Conservation (phyloP, 805 yeast species). For the Ogataea siamensis region DNA sequence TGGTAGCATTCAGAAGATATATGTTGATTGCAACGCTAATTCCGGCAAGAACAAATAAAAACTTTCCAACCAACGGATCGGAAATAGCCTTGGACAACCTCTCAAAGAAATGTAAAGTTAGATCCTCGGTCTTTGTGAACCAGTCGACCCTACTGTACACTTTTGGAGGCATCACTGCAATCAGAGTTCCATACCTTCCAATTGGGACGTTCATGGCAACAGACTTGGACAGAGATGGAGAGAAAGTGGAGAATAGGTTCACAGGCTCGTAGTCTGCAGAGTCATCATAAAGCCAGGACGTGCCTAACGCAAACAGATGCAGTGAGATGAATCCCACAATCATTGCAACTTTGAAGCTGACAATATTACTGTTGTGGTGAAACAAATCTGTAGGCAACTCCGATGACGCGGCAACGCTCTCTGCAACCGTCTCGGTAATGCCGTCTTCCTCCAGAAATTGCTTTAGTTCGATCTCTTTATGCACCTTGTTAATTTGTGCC, state of each 20-base stretch:
- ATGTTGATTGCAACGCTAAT: conserved; percentile 78
- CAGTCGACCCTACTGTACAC: conserved; percentile 57
- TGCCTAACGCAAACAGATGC: conserved; percentile 67
- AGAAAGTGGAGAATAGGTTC: conserved; percentile 23
- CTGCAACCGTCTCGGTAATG: conserved; percentile 69
- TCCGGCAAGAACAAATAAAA: conserved; percentile 67
- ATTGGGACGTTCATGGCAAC: conserved; percentile 44
- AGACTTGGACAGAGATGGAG: conserved; percentile 38
- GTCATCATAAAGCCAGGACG: conserved; percentile 64
- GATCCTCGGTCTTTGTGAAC: conserved; percentile 61
- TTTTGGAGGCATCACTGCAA: conserved; percentile 56
- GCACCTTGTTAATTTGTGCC: conserved; percentile 83
- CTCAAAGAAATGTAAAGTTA: conserved; percentile 48
- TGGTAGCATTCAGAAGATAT: conserved; percentile 83
- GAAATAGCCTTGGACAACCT: conserved; percentile 66
- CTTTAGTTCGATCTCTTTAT: conserved; percentile 73
- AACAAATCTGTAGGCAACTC: conserved; percentile 31
- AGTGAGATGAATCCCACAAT: conserved; percentile 57
- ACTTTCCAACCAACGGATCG: conserved; percentile 78
- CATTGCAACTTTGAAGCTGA: conserved; percentile 58
- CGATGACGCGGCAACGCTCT: conserved; percentile 51
- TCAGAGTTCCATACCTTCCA: conserved; percentile 44
- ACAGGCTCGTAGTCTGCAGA: conserved; percentile 32
- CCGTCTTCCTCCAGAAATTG: conserved; percentile 93
- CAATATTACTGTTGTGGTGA: conserved; percentile 42